These are phyloP conservation scores for Colletotrichum caudatum DNA, from an alignment of 2,329 filamentous ascomycete genomes.

Conservation along the genomic window DNA sequence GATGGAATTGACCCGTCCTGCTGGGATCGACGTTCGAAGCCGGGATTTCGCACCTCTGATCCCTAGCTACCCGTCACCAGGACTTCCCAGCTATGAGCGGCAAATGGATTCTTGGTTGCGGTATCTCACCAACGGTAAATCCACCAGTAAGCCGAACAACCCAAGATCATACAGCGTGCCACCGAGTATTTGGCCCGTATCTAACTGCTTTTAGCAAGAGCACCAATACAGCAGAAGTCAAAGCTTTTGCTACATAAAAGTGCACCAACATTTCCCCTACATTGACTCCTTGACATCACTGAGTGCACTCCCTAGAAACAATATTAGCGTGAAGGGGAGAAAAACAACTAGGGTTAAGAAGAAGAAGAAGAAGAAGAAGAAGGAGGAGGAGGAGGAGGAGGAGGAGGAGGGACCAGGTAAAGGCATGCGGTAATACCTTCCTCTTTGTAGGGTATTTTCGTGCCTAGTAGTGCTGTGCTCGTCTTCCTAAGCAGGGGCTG, in stretches of 20 bases:
- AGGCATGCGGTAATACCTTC: neutral
- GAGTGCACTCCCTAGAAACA: too few relatives aligned
- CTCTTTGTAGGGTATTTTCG: neutral
- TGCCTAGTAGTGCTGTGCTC: neutral
- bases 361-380: too few relatives aligned
- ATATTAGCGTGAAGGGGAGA: too few relatives aligned
- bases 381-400: too few relatives aligned
- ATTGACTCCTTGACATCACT: too few relatives aligned
- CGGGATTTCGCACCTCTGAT: neutral
- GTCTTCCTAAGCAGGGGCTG: too few relatives aligned
- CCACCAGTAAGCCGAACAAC: neutral
- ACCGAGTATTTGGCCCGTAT: neutral
- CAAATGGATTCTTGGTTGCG: constrained; percentile 14
- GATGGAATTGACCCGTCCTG: neutral
- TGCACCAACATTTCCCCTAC: too few relatives aligned
- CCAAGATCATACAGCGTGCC: neutral
- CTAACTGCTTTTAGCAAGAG: too few relatives aligned
- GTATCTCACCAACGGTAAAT: neutral
- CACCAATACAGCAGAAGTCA: too few relatives aligned
- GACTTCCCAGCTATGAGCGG: constrained; percentile 14
- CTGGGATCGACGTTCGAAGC: constrained; percentile 1
- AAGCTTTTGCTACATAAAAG: too few relatives aligned
- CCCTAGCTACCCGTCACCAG: constrained; percentile 11
- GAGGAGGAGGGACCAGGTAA: too few relatives aligned
- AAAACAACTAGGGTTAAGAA: too few relatives aligned